Evolutionary conservation across 2,329 filamentous ascomycete genomes (phyloP), one percentile per base, ranked within the genome.

Genomic region (Paradendryphiella salina): DNA sequence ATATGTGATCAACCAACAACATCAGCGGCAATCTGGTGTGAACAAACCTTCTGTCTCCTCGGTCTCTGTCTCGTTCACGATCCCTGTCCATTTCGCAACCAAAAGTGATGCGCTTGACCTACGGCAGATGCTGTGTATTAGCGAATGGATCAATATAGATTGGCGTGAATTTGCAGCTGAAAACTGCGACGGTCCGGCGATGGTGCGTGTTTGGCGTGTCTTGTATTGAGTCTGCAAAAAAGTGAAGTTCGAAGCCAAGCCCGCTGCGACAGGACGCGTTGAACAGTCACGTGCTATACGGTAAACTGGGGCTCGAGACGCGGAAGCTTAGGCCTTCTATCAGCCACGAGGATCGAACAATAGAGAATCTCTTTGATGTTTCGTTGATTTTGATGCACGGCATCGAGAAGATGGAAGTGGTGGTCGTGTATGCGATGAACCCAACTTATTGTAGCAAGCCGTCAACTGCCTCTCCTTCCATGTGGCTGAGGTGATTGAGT

Each of bases 21-120:
- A 35, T 36, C 54, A 51, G 56, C 52, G 50, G 38, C 56, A 49
- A 31, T 44, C 18, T 52, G 47, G 57, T 59, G 56, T 56, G 46
- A 52, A 73, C 74, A 66, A 67, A 77, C 75, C 75, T 76, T 65
- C 75, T 65, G 36, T 75, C 73, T 46, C 73, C 73, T 46, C 73
- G 69, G 52, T 76, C 74, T 50, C 73, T 63, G 50, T 75, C 74
- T 59, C 73, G 63, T 52, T 75, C 74, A 56, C 72, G 67, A 53
- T 76, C 74, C 48, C 70, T 63, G 40, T 73, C 69, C 70, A 73
- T 72, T 39, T 52, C 53, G 59, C 36, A 44, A 29, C 15, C 23
- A 36, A 45, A 28, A 26, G 21, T 44, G 21, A 13, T 18, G 15
- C 26, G 20, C 18, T 21, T 17, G 41, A 17, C 21, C 21, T 41